Conservation (phyloP, 371 early-diverging fungal genomes). For the Mortierella sp. region DNA sequence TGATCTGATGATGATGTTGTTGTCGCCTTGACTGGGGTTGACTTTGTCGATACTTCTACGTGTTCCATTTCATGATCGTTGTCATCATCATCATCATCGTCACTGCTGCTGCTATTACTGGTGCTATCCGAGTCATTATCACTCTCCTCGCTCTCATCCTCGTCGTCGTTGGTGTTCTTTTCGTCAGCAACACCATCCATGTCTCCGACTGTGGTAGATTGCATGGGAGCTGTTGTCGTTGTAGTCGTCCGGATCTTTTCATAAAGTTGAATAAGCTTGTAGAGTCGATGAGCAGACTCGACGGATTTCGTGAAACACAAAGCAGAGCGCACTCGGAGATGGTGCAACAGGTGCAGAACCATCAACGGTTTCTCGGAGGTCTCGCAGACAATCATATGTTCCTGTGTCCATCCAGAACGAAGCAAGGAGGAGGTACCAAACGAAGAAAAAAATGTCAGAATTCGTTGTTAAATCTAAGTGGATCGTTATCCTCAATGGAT, state of each 20-base stretch:
- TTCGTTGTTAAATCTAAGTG: too few species aligned
- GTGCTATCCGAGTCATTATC: constrained; percentile 3
- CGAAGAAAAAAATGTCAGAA: not conserved
- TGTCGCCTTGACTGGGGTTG: not conserved
- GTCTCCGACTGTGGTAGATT: not conserved
- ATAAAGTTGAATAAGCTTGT: constrained; percentile 73
- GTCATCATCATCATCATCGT: constrained; percentile 13
- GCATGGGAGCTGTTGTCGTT: constrained; percentile 1
- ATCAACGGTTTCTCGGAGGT: constrained; percentile 78
- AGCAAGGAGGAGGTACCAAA: not conserved
- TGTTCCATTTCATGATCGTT: constrained; percentile 30
- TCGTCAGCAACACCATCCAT: not conserved
- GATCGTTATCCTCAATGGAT: too few species aligned
- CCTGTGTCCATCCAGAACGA: constrained; percentile 55
- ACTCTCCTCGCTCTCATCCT: not conserved
- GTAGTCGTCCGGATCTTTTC: constrained; percentile 37
- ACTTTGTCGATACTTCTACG: constrained; percentile 9
- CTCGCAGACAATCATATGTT: constrained; percentile 74
- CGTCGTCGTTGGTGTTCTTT: constrained; percentile 7
- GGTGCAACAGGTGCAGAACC: constrained; percentile 81
- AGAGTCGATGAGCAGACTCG: constrained; percentile 84
- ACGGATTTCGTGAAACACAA: constrained; percentile 92
- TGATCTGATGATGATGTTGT: not conserved
- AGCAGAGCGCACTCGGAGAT: constrained; percentile 70
- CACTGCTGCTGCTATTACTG: constrained; percentile 28